Evolutionary conservation across 768 basidiomycete genomes (phyloP), one percentile per base, ranked within the genome.

Genomic region (Russula ochroleuca): DNA sequence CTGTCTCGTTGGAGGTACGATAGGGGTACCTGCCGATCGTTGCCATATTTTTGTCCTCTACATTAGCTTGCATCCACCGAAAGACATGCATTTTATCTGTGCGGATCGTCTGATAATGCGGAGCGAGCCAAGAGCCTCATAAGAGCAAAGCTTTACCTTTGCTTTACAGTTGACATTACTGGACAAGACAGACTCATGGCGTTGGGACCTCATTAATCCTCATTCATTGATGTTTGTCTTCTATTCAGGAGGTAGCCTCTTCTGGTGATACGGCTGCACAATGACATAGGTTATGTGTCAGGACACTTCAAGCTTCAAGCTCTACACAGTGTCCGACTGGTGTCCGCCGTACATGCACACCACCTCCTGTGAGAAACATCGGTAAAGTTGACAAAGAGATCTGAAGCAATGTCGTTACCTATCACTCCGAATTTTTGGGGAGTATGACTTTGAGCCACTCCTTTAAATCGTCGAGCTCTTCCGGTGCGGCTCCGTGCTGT

Each of bases 1-100:
- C 89, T 40, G 82, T 98, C 56, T 90, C 92, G 53, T 75, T 98
- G 54, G 86, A 90, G 72, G 84, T 95, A 57, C 81, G 74, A 60
- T 68, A 67, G 61, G 38, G 25, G 40, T 35, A 50, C 8, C 14
- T n/a, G 14, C 13, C 31, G 9, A 47, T 41, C 11, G 6, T 47
- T n/a, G 19, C 13, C 31, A 49, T 56, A 4, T 41, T 33, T 41
- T 19, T 53, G 43, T 61, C 23, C 33, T 37, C 13, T n/a, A 13
- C 60, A 28, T 48, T 38, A 13, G 25, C n/a, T 43, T 52, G 40
- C n/a, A 15, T 41, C 23, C 21, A 19, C 37, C 13, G 31, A 59
- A 61, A 25, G 17, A 14, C 2, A 47, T 47, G 21, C n/a, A 43
- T 48, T 48, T 48, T 43, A 15, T 28, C 38, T 7, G 33, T 28